Base-by-base conservation (phyloP, 257 asterid species). In the Eucommia ulmoides region DNA sequence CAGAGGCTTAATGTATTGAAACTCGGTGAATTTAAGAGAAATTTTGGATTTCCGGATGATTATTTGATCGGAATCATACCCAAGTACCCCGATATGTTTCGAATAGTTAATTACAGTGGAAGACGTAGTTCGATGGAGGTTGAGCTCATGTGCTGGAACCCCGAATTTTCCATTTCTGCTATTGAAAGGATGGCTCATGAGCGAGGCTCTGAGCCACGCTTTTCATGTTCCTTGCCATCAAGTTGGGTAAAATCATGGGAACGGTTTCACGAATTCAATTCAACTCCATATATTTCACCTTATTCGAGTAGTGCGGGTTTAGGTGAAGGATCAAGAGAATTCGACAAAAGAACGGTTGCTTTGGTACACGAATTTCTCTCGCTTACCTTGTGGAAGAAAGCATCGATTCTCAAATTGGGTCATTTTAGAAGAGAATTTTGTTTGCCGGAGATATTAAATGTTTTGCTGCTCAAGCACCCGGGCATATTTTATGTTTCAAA, bases 31-130 rank as follows among this genome's bases (percentile, higher is more conserved):
- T 45, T 82, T 50, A 82, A 78, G 76, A 74, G 88, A 21, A 75
- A 59, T 59, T 74, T 84, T 18, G 97, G 95, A 10, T 78, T 88
- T 73, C 95, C 93, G 0, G 94, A 88, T 74, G 95, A 84, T 71
- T 88, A 82, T 64, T 60, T 88, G 73, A 76, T 82, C 20, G 72
- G 93, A 52, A 68, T 88, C 56, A 77, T 82, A 20, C 94, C 95
- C 5, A 88, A 84, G 63, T 79, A 88, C 56, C 51, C 84, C 8
- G 83, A 84, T 48, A 68, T 72, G 71, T 88, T 88, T 65, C 69
- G 79, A 33, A 64, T 78, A 51, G 77, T 82, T 51, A 88, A 74
- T 45, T 68, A 60, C 56, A 59, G 81, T 2, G 95, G 94, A 62
- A 77, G 76, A 63, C 68, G 89, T 55, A 77, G 82, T 65, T 80